A percentile compares a stretch with the other conserved stretches of the same genome.
phyloP scores from a whole-genome alignment of 2,329 filamentous ascomycete species.

The Calonectria pauciramosa region DNA sequence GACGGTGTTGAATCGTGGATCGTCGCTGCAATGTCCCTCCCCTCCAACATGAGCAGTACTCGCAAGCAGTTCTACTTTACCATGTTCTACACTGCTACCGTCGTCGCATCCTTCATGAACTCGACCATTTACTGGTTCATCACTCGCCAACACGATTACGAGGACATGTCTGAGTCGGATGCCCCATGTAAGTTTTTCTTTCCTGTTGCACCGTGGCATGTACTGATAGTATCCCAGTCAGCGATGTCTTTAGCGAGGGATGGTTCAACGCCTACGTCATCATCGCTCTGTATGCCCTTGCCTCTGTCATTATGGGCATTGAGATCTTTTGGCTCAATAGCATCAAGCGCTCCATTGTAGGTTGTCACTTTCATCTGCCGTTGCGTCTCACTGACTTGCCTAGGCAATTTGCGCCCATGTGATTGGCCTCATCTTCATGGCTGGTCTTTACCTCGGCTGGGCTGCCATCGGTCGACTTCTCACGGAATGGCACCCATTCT shows the following conservation, averaged over 20 bases:
- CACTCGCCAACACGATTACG: conserved; percentile 47
- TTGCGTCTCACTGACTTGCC: conserved; percentile 27
- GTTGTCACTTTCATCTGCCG: conserved; percentile 28
- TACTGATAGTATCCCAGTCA: conserved; percentile 53
- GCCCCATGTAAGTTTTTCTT: conserved; percentile 40
- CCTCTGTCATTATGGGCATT: conserved; percentile 57
- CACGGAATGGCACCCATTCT: conserved; percentile 63
- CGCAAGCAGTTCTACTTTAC: conserved; percentile 63
- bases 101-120: conserved; percentile 64
- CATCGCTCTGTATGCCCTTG: conserved; percentile 60
- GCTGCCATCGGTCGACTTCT: conserved; percentile 61
- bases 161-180: neutral
- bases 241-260: conserved; percentile 62
- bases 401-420: conserved; percentile 62
- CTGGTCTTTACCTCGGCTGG: conserved; percentile 64
- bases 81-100: conserved; percentile 62
- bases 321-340: conserved; percentile 67
- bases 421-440: conserved; percentile 55
- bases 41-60: conserved; percentile 56
- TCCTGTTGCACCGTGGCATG: conserved; percentile 13
- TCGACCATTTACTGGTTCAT: conserved; percentile 65
- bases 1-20: conserved; percentile 53
- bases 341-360: conserved; percentile 64
- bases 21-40: conserved; percentile 60
- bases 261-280: conserved; percentile 63